phyloP scores from a whole-genome alignment of 768 basidiomycete species.

The Galerina marginata region DNA sequence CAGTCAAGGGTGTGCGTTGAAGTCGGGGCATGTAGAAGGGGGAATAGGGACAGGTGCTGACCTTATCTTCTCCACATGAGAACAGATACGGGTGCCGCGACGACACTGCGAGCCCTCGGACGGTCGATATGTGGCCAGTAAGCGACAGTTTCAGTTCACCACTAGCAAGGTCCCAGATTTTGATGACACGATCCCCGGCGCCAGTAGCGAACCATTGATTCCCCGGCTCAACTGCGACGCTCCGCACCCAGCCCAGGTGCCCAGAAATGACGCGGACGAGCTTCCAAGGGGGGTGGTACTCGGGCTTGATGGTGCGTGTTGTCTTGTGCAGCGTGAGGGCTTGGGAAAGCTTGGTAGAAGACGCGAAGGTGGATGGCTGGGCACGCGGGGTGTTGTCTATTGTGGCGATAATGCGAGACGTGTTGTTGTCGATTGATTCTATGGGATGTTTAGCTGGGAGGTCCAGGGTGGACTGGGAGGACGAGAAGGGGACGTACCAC shows the following conservation, averaged over 20 bases:
- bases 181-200: constrained; percentile 96
- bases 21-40: not conserved
- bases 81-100: constrained; percentile 95
- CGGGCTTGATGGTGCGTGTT: constrained; percentile 91
- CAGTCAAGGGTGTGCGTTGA: not conserved
- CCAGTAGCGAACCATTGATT: constrained; percentile 99
- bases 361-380: constrained; percentile 73
- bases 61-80: constrained; percentile 98
- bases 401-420: constrained; percentile 71
- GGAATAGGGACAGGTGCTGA: constrained; percentile 29
- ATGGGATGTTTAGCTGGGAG: constrained; percentile 12
- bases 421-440: constrained; percentile 46
- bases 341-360: constrained; percentile 75
- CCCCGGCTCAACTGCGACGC: constrained; percentile 95
- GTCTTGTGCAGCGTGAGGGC: constrained; percentile 94
- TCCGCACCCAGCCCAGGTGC: constrained; percentile 97
- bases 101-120: constrained; percentile 92
- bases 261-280: constrained; percentile 96
- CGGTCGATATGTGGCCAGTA: constrained; percentile 97
- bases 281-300: constrained; percentile 96
- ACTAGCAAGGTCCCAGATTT: constrained; percentile 97
- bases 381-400: constrained; percentile 77
- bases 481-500: constrained; percentile 45
- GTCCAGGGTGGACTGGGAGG: not conserved
- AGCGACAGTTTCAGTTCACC: constrained; percentile 97